Evolutionary conservation across 2,329 filamentous ascomycete species (phyloP), one percentile per base, ranked within the genome.

Genomic region (Phaeomoniella chlamydospora): DNA sequence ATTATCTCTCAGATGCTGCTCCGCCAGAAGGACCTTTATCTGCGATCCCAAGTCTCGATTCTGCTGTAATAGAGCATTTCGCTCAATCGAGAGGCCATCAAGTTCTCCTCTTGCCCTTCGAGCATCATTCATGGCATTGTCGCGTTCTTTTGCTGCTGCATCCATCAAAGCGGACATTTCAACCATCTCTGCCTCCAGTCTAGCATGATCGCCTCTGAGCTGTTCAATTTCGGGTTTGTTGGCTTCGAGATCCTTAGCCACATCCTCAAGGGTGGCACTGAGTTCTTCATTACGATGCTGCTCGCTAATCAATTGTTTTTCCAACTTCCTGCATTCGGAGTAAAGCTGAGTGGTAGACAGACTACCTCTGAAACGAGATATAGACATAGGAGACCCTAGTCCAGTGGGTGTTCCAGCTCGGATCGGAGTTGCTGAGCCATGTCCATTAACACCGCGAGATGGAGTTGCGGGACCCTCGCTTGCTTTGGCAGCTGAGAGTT

Each of bases 171-270:
- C 73, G 1, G 87, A 93, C 52, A 88, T 85, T 43, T 90, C 80
- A 19, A 83, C 70, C 26, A 92, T 77, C 45, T 94, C 86, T 39
- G 72, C 70, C 39, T 87, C 76, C 2, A 96, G 69, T 18, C 81
- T 76, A 36, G 84, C 77, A 43, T 87, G 78, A 48, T 96, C 87
- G 11, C 74, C 70, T 33, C 82, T 77, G 13, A 93, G 64, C 46
- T 96, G 87, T 42, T 93, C 78, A 18, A 94, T 74, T 50, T 94
- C 86, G 0, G 90, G 90, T 16, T 80, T 77, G 54, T 83, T 87
- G 15, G 78, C 78, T 54, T 98, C 87, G 26, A 96, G 61, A 39
- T 87, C 80, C 26, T 77, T 71, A 39, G 94, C 74, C 64, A 94
- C 83, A 40, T 90, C 82, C 44, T 94, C 84, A 31, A 96, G 65